phyloP scores from a whole-genome alignment of 1,284 basidiomycete species.

The Heterobasidion annosum region DNA sequence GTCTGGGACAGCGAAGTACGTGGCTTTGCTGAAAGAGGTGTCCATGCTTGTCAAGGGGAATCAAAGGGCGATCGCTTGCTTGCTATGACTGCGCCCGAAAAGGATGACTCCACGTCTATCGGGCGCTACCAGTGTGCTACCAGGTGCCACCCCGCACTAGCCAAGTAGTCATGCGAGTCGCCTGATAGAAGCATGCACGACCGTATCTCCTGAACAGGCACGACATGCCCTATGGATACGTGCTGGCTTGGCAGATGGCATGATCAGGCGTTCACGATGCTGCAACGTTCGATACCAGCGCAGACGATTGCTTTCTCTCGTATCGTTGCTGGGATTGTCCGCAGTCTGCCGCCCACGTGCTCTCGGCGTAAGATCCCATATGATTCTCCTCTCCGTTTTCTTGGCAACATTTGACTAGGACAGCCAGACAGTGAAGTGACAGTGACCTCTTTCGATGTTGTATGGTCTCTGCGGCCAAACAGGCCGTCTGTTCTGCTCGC shows the following conservation, averaged over 20 bases:
- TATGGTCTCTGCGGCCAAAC: too few species aligned
- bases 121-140: neutral
- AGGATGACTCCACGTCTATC: neutral
- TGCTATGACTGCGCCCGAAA: neutral
- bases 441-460: too few species aligned
- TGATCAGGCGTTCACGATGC: neutral
- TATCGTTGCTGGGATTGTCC: too few species aligned
- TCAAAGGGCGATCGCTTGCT: neutral
- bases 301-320: too few species aligned
- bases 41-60: neutral
- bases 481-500: too few species aligned
- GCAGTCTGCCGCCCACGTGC: too few species aligned
- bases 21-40: neutral
- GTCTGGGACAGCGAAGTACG: neutral
- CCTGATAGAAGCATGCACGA: neutral
- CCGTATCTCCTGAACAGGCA: neutral
- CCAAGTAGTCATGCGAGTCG: neutral
- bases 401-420: too few species aligned
- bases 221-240: neutral
- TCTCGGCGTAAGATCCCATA: too few species aligned
- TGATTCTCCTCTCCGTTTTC: too few species aligned
- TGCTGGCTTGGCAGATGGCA: neutral
- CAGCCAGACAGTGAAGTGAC: too few species aligned
- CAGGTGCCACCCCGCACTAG: neutral
- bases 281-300: too few species aligned